phyloP scores from a whole-genome alignment of 1,139 yeast species.

The Geotrichum restrictum region DNA sequence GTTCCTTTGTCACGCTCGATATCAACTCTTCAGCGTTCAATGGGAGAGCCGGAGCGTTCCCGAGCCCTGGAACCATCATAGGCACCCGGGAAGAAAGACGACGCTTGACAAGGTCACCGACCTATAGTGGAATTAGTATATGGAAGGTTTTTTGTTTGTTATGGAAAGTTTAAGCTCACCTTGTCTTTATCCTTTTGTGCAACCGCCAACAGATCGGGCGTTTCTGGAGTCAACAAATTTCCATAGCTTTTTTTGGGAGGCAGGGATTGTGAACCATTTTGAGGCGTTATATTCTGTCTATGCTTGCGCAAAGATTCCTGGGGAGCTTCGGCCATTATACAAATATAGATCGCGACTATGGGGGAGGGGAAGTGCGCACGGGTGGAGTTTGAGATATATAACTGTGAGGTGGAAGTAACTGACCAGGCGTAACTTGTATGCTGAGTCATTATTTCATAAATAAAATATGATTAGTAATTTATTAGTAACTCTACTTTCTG shows the following conservation, averaged over 20 bases:
- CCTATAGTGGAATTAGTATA: conserved; percentile 9
- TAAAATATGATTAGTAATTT: too few species aligned
- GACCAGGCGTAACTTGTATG: not conserved
- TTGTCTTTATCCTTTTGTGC: conserved; percentile 23
- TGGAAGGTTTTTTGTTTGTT: conserved; percentile 14
- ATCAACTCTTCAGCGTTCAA: conserved; percentile 30
- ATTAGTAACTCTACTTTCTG: not conserved
- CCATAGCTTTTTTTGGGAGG: conserved; percentile 24
- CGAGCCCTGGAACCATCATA: conserved; percentile 20
- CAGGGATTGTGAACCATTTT: conserved; percentile 10
- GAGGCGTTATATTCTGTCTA: conserved; percentile 32
- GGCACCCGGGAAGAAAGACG: conserved; percentile 22
- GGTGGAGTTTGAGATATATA: not conserved
- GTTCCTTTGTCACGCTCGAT: conserved; percentile 23
- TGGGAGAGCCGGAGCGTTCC: conserved; percentile 30
- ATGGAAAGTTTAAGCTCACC: conserved; percentile 19
- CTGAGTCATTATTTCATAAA: too few species aligned
- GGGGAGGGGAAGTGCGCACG: not conserved
- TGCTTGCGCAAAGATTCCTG: conserved; percentile 35
- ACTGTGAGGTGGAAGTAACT: not conserved
- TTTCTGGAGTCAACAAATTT: conserved; percentile 24
- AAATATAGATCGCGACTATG: not conserved
- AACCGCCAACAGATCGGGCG: conserved; percentile 22
- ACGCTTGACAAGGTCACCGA: conserved; percentile 22
- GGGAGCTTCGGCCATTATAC: conserved; percentile 19